Base-by-base conservation (phyloP, 2,329 filamentous ascomycete genomes). In the Fusarium vanettenii region DNA sequence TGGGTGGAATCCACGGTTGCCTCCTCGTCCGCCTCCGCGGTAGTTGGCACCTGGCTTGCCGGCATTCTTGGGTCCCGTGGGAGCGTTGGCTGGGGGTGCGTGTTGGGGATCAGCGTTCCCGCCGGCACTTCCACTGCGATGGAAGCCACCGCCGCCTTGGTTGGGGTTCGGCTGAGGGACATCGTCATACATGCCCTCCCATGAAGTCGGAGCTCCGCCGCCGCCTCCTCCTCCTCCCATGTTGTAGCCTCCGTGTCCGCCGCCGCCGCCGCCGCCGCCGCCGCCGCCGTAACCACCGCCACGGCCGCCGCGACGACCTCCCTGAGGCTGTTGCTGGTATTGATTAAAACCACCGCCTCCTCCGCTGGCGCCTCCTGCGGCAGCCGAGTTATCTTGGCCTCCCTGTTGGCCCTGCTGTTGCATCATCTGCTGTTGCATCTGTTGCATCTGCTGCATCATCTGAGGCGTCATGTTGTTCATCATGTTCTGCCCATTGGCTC, bases 151-250 rank as follows among this genome's bases (percentile, higher is more conserved):
- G 27, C 68, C 57, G 22, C 79, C 76, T 66, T 83, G 83, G 77
- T 85, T 87, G 76, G 92, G 89, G 77, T 92, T 92, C 6, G 94
- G 94, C 81, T 96, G 94, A 18, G 95, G 95, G 2, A 95, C 94
- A 81, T 98, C 96, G 81, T 98, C 96, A 82, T 98, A 98, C 95
- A 98, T 98, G 79, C 96, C 96, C 82, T 98, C 96, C 95, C 95
- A 98, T 45, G 93, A 95, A 27, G 94, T 94, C n/a, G 93, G 93
- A 18, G 91, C 91, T 52, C 90, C 91, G 66, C 86, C 86, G 25
- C 82, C 87, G 11, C 69, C 67, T 31, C 69, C 86, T 81, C 67
- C 81, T 9, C 79, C 80, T 41, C 78, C 82, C 72, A 82, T 81
- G 60, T 79, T 80, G 67, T 83, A 84, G 52, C 79, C 80, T 39